phyloP scores from a whole-genome alignment of 1,139 yeast species.

The Sugiyamaella japonica region DNA sequence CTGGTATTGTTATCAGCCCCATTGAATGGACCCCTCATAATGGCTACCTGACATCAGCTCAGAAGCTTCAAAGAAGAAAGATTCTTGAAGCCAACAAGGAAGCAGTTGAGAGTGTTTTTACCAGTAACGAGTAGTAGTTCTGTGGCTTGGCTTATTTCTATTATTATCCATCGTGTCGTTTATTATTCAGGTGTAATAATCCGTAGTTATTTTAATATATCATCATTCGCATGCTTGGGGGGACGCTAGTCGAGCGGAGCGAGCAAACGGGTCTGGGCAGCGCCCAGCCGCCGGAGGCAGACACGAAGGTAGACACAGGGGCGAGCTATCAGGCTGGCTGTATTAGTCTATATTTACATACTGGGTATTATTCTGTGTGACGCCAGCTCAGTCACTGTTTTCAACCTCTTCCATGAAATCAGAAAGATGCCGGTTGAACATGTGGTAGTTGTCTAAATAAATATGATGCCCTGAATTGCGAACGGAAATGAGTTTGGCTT shows the following conservation, averaged over 20 bases:
- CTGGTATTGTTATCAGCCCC: slow-evolving; percentile 74
- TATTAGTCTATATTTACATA: no score
- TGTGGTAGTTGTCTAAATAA: slow-evolving; percentile 69
- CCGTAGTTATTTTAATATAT: not conserved
- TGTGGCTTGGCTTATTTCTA: not conserved
- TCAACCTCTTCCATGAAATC: slow-evolving; percentile 38
- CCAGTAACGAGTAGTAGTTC: slow-evolving; percentile 5
- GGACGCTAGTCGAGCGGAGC: no score
- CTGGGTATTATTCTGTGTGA: no score
- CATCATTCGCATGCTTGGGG: not conserved
- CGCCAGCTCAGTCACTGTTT: not conserved
- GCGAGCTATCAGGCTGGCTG: no score
- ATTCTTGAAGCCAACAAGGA: slow-evolving; percentile 57
- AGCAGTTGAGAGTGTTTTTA: slow-evolving; percentile 21
- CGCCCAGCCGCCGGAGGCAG: not conserved
- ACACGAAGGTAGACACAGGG: no score
- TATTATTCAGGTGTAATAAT: not conserved
- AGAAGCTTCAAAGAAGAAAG: slow-evolving; percentile 92
- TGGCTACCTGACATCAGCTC: slow-evolving; percentile 93
- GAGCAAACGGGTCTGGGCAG: not conserved
- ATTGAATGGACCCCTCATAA: slow-evolving; percentile 98
- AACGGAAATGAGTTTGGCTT: slow-evolving; percentile 48
- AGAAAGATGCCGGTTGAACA: slow-evolving; percentile 54
- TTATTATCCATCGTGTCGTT: not conserved
- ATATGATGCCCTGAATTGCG: slow-evolving; percentile 74